Conservation (phyloP, 1,284 basidiomycete genomes). For the Meripilus lineatus region DNA sequence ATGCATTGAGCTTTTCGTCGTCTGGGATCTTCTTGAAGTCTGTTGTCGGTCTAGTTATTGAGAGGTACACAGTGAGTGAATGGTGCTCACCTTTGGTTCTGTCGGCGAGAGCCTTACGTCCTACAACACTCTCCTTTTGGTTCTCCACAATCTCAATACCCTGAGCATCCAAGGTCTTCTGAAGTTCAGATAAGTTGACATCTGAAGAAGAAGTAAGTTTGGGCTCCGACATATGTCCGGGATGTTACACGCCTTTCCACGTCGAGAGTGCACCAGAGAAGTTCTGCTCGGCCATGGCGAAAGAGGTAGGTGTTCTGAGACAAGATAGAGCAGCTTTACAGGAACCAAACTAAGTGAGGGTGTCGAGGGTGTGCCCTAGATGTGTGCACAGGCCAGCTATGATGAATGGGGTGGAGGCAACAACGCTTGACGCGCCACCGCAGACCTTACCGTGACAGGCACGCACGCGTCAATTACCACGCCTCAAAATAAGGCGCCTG, state of each 20-base stretch:
- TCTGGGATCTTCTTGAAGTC: conserved; percentile 94
- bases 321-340: too few relatives aligned
- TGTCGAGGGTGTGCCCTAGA: too few relatives aligned
- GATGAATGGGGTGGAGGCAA: too few relatives aligned
- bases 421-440: too few relatives aligned
- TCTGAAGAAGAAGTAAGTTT: conserved; percentile 39
- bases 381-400: too few relatives aligned
- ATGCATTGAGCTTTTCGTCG: conserved; percentile 76
- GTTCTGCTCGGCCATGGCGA: conserved; percentile 48
- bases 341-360: too few relatives aligned
- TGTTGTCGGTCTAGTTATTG: conserved; percentile 27
- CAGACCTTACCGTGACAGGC: too few relatives aligned
- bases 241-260: conserved; percentile 70
- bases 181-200: conserved; percentile 85
- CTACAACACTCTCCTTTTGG: conserved; percentile 92
- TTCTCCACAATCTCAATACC: conserved; percentile 95
- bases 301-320: too few relatives aligned
- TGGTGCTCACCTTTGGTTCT: conserved; percentile 76
- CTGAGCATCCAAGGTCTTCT: conserved; percentile 86
- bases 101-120: conserved; percentile 90
- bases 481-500: too few relatives aligned
- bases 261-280: conserved; percentile 83
- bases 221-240: not conserved
- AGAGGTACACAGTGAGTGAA: not conserved
- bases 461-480: too few relatives aligned